Conservation (phyloP, 106 monocot species). For the Platanthera zijinensis region DNA sequence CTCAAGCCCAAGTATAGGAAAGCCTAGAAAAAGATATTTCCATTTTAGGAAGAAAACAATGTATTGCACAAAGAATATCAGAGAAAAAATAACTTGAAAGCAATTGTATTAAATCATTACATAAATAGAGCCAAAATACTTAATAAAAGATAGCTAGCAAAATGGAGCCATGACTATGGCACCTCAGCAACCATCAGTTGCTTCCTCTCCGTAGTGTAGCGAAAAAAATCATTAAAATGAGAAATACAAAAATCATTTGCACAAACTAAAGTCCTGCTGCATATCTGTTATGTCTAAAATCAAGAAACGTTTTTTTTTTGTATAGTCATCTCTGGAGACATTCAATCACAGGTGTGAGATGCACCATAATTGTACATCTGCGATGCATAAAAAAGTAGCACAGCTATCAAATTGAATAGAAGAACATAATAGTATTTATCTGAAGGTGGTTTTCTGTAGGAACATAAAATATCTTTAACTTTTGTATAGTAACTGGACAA, state of each 20-base stretch:
- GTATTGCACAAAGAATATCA: neutral
- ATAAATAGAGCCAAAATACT: neutral
- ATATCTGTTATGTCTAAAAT: neutral
- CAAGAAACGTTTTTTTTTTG: neutral
- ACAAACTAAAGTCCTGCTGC: neutral
- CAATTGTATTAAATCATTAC: neutral
- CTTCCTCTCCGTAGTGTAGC: neutral
- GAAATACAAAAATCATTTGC: neutral
- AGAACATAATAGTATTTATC: neutral
- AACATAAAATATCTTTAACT: neutral
- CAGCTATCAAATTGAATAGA: neutral
- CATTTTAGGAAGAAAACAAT: neutral
- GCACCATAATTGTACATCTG: neutral
- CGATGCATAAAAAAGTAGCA: neutral
- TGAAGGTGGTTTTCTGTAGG: neutral
- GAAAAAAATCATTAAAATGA: neutral
- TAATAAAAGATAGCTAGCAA: neutral
- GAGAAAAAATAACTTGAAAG: neutral
- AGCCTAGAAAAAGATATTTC: slow-evolving; percentile 30
- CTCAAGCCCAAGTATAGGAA: slow-evolving; percentile 90
- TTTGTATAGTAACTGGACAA: neutral
- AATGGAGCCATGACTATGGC: neutral
- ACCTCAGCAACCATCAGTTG: neutral
- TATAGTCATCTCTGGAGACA: neutral
- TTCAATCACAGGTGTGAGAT: neutral